These are phyloP conservation scores for Pterocarpus macrocarpus DNA, from an alignment of 306 rosid genomes.

Conservation along the genomic window DNA sequence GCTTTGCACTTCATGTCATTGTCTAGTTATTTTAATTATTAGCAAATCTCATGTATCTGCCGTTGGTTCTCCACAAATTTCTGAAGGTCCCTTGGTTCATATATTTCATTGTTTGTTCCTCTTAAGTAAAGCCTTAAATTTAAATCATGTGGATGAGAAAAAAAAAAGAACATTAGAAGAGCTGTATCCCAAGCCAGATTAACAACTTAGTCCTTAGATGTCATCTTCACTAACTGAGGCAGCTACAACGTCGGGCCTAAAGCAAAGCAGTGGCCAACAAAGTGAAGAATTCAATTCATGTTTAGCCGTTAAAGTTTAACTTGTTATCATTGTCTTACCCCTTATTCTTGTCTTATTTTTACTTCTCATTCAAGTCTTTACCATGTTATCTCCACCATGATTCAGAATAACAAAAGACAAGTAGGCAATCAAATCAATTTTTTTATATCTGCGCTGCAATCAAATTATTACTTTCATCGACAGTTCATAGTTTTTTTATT, in stretches of 20 bases:
- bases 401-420: no score
- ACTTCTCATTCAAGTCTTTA: conserved; percentile 4
- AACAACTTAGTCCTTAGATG: no score
- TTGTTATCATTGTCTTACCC: conserved; percentile 15
- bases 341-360: background rate
- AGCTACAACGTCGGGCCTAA: background rate
- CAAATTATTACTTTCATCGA: background rate
- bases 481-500: no score
- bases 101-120: no score
- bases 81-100: no score
- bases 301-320: background rate
- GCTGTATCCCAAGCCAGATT: no score
- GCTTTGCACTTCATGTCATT: background rate
- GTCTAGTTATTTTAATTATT: background rate
- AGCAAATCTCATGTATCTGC: background rate
- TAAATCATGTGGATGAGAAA: no score
- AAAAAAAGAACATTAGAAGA: no score
- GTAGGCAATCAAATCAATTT: no score
- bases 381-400: conserved; percentile 50
- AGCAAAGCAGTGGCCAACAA: background rate
- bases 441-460: background rate
- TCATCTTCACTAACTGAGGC: background rate
- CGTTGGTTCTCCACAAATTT: background rate
- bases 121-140: no score
- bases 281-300: background rate